phyloP scores from a whole-genome alignment of 108 stramenopile species.

The Fragilaria radians region DNA sequence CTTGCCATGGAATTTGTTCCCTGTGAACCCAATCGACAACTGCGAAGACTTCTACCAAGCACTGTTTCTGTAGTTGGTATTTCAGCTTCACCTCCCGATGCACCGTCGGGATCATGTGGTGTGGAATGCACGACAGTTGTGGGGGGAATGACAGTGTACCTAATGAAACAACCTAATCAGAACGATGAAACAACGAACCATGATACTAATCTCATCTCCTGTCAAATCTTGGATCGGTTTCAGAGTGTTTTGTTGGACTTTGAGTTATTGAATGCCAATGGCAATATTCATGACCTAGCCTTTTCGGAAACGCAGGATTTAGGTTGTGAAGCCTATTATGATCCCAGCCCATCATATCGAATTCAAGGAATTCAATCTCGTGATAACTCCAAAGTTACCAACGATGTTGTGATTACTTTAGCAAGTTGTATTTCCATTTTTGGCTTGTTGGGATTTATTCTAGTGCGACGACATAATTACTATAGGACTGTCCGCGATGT shows the following conservation, averaged over 20 bases:
- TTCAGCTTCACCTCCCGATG: not conserved
- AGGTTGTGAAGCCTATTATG: not conserved
- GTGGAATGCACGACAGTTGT: not conserved
- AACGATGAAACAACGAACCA: not conserved
- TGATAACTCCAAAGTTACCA: not conserved
- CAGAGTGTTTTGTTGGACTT: not conserved
- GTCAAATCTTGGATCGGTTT: not conserved
- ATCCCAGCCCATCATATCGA: not conserved
- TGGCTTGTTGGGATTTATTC: not conserved
- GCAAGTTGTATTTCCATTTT: not conserved
- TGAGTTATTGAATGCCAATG: not conserved
- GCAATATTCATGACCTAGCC: not conserved
- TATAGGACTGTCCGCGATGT: too few species aligned
- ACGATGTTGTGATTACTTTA: not conserved
- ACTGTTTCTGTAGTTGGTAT: not conserved
- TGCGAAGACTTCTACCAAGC: not conserved
- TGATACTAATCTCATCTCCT: not conserved
- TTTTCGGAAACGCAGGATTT: not conserved
- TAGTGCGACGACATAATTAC: not conserved
- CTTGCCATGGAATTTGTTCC: not conserved
- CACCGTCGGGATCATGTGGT: not conserved
- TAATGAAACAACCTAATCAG: too few species aligned
- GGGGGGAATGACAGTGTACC: not conserved
- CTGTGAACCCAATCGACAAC: not conserved
- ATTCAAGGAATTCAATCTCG: not conserved